A percentile compares a stretch with the other conserved stretches of the same genome.
Conservation (phyloP, 805 yeast genomes). For the Starmerella apicola region DNA sequence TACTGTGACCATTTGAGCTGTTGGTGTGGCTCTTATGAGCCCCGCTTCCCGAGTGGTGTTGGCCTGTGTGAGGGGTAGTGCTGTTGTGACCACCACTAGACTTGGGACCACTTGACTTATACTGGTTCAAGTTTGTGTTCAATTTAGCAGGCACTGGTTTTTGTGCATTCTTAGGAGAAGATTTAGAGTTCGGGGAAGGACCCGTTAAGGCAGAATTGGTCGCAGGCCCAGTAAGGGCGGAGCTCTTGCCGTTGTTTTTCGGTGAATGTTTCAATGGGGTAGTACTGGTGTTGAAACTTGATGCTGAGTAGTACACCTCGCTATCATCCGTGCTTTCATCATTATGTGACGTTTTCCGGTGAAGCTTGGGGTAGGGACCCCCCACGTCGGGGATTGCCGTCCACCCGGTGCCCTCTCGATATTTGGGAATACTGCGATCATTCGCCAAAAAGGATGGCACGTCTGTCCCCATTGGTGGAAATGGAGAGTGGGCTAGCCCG, state of each 20-base stretch:
- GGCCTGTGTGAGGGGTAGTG: no score
- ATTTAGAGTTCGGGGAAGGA: background rate
- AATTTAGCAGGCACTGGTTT: background rate
- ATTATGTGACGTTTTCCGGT: background rate
- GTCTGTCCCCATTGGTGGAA: conserved; percentile 13
- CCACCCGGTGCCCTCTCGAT: conserved; percentile 10
- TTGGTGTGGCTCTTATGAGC: no score
- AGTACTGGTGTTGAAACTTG: conserved; percentile 6
- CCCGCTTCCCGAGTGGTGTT: no score
- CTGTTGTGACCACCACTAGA: no score
- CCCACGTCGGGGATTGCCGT: conserved; percentile 14
- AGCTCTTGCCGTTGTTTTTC: background rate
- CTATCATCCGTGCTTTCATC: conserved; percentile 10
- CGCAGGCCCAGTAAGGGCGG: background rate
- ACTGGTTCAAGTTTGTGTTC: no score
- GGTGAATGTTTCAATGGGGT: conserved; percentile 1
- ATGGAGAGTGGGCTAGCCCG: no score
- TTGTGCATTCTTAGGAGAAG: conserved; percentile 1
- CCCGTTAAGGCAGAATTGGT: background rate
- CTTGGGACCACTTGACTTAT: no score
- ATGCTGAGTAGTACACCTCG: conserved; percentile 11
- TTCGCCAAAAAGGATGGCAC: conserved; percentile 17
- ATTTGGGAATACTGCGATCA: conserved; percentile 15
- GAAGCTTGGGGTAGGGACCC: conserved; percentile 18
- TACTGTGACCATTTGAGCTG: no score